Percentiles rank a stretch among this genome's conserved stretches.
These are phyloP conservation scores for Colletotrichum sp. DNA, from an alignment of 2,329 filamentous ascomycete genomes.

Conservation along the genomic window DNA sequence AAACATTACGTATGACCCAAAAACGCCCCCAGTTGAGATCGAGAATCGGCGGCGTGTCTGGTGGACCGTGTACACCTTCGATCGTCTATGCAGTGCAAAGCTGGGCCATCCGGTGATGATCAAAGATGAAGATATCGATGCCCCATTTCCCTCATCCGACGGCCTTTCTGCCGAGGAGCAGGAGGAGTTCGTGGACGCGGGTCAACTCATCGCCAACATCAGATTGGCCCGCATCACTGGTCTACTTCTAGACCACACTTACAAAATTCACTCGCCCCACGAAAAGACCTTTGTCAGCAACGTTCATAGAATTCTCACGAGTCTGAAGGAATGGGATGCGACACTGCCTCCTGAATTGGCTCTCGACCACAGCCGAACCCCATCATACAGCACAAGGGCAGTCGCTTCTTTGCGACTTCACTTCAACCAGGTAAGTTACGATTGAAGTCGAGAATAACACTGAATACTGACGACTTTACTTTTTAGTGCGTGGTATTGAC, in stretches of 20 bases:
- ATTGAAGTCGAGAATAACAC: background rate
- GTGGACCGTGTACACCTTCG: conserved; percentile 37
- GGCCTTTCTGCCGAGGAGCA: conserved; percentile 26
- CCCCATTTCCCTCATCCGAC: conserved; percentile 32
- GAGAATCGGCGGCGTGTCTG: conserved; percentile 49
- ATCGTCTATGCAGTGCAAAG: conserved; percentile 34
- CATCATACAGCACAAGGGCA: background rate
- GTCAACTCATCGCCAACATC: conserved; percentile 29
- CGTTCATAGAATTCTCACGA: background rate
- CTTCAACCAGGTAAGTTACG: conserved; percentile 22
- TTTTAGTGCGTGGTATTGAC: conserved; percentile 35
- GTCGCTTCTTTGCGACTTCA: conserved; percentile 39
- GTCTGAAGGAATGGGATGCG: background rate
- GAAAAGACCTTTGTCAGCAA: background rate
- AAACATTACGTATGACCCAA: conserved; percentile 22
- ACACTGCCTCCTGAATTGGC: background rate
- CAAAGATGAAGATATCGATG: conserved; percentile 35
- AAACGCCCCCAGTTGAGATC: conserved; percentile 28
- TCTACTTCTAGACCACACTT: background rate
- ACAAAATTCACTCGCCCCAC: background rate
- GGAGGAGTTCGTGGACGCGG: conserved; percentile 31
- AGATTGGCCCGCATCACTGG: conserved; percentile 33
- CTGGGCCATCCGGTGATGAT: conserved; percentile 32
- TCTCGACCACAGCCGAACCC: background rate
- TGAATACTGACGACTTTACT: background rate